Evolutionary conservation across 2,329 filamentous ascomycete genomes (phyloP).

Genomic region (Thelonectria olida): DNA sequence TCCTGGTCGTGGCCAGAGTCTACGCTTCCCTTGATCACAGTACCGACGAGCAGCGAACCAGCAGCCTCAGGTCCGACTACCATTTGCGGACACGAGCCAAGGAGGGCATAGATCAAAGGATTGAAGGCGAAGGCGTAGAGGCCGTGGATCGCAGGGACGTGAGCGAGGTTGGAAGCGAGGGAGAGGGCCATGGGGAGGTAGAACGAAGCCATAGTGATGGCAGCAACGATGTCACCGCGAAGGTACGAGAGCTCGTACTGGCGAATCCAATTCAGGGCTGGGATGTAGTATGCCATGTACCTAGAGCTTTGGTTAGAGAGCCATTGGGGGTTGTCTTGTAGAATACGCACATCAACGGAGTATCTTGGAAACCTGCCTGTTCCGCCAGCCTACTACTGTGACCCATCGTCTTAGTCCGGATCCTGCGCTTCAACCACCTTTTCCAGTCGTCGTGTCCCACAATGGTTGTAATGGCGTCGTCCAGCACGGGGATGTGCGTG

Average conservation of each 20-base stretch:
- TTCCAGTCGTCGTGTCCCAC: constrained; percentile 57
- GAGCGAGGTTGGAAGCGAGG: constrained; percentile 89
- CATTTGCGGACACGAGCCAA: constrained; percentile 93
- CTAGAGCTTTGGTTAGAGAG: constrained; percentile 51
- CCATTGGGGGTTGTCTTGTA: background rate
- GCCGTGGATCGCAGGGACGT: constrained; percentile 92
- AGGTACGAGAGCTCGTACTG: constrained; percentile 87
- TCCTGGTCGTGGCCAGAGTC: constrained; percentile 72
- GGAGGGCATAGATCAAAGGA: constrained; percentile 87
- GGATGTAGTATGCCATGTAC: constrained; percentile 94
- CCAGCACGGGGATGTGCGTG: constrained; percentile 48
- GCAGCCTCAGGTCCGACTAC: constrained; percentile 95
- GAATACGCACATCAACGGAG: constrained; percentile 73
- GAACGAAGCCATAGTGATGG: constrained; percentile 96
- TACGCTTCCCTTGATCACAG: constrained; percentile 82
- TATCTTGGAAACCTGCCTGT: constrained; percentile 77
- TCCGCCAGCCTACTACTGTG: constrained; percentile 77
- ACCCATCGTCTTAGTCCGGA: constrained; percentile 73
- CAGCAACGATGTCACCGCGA: constrained; percentile 86
- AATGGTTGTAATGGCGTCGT: constrained; percentile 50
- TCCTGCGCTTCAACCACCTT: constrained; percentile 58
- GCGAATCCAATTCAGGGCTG: constrained; percentile 87
- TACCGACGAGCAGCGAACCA: constrained; percentile 88
- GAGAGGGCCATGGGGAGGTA: constrained; percentile 98
- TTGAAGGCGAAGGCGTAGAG: constrained; percentile 95